Evolutionary conservation across 2,329 filamentous ascomycete species (phyloP), one percentile per base, ranked within the genome.

Genomic region (Colletotrichum limetticola): DNA sequence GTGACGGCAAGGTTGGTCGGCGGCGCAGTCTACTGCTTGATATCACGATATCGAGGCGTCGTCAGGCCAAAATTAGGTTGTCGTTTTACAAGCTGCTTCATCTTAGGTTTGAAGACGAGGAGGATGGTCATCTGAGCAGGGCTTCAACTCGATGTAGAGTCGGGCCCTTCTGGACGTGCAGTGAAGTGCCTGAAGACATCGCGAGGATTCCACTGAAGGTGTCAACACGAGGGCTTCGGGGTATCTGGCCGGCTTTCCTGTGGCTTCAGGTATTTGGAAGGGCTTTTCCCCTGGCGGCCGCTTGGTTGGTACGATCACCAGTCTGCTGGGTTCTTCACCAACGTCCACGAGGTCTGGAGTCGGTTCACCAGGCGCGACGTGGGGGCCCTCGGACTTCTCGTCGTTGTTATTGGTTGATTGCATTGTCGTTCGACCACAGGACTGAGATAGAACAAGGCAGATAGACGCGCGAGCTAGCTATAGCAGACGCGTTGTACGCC

Each of bases 1-100:
- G 68, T 72, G 65, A 69, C 68, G 66, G 22, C 49, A 56, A 63
- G 55, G 32, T 55, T 64, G 66, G n/a, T n/a, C 14, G 35, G 30
- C 26, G 19, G 32, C 28, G 42, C 42, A 49, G 19, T 49, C 19
- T 49, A 46, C 42, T 53, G 16, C 22, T 59, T 49, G 52, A 37
- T 64, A 22, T 46, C 42, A 24, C 58, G 59, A 53, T 59, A 53
- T 62, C 24, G 26, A 37, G 37, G 46, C 64, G 69, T 58, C 59
- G 59, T 72, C 63, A 16, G 35, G 26, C 22, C 35, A 62, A 16
- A 28, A 56, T 57, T 22, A 12, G 57, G 49, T 35, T n/a, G 26
- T 59, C 16, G 5, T 16, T 26, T 52, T 30, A 30, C 53, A 61
- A 11, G 8, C 35, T 22, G 30, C 16, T 28, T 64, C 30, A 37